These are phyloP conservation scores for Pseudopediastrum boryanum DNA, from an alignment of 139 green algal species.

Conservation along the genomic window DNA sequence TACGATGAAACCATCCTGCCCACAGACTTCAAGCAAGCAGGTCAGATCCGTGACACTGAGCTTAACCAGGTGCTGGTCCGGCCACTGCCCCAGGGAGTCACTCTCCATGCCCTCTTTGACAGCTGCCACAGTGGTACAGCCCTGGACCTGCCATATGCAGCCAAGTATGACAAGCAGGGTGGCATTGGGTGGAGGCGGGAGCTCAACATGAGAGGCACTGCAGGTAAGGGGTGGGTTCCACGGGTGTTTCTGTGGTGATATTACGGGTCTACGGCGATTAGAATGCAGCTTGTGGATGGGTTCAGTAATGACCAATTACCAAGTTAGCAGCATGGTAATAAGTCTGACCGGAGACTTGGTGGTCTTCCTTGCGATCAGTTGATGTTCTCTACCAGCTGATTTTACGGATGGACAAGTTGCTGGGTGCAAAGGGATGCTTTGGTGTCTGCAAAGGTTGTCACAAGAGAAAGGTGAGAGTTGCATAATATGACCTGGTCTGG, in stretches of 20 bases:
- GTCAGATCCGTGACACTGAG: conserved; percentile 56
- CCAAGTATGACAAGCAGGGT: background rate
- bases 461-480: too few species aligned
- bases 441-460: too few species aligned
- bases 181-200: background rate
- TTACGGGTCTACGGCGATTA: too few species aligned
- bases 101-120: conserved; percentile 72
- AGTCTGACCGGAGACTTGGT: too few species aligned
- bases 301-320: too few species aligned
- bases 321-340: too few species aligned
- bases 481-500: too few species aligned
- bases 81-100: conserved; percentile 46
- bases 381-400: too few species aligned
- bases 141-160: conserved; percentile 76
- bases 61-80: conserved; percentile 43
- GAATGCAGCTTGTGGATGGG: too few species aligned
- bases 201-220: conserved; percentile 13
- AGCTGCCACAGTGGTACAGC: conserved; percentile 64
- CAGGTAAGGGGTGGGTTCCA: background rate
- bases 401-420: too few species aligned
- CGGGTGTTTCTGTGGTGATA: conserved; percentile 3
- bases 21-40: conserved; percentile 21
- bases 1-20: conserved; percentile 64
- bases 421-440: too few species aligned
- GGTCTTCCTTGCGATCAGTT: too few species aligned